These are phyloP conservation scores for Musa balbisiana DNA, from an alignment of 202 grass and related monocot genomes.

Conservation along the genomic window DNA sequence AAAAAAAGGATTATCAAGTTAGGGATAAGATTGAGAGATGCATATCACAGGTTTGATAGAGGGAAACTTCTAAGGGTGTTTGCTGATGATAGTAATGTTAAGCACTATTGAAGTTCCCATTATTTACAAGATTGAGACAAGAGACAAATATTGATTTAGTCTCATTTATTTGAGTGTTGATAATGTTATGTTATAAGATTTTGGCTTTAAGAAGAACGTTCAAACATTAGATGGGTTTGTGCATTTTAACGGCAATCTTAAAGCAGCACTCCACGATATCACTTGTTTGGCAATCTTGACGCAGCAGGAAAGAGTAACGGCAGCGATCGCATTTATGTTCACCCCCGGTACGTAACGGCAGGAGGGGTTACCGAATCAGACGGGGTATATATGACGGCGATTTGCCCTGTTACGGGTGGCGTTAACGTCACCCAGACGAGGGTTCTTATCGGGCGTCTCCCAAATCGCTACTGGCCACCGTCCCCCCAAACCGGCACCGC, in stretches of 20 bases:
- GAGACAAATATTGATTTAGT: too few relatives aligned
- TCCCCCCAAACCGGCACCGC: background rate
- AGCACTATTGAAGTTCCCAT: too few relatives aligned
- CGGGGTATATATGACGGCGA: background rate
- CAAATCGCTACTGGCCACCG: background rate
- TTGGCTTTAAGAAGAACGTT: too few relatives aligned
- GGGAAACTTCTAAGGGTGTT: too few relatives aligned
- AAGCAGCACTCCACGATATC: background rate
- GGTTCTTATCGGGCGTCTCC: background rate
- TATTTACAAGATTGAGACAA: too few relatives aligned
- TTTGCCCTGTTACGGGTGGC: conserved; percentile 1
- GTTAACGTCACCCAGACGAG: background rate
- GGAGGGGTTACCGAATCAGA: background rate
- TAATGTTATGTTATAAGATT: too few relatives aligned
- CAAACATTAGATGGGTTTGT: too few relatives aligned
- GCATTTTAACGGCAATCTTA: background rate
- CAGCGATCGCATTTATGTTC: background rate
- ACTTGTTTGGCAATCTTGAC: background rate
- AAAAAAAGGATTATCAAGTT: too few relatives aligned
- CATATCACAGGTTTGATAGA: too few relatives aligned
- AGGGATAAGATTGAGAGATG: too few relatives aligned
- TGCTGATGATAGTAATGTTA: too few relatives aligned
- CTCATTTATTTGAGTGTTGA: too few relatives aligned
- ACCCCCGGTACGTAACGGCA: conserved; percentile 1
- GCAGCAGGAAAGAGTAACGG: background rate